A percentile compares a stretch with the other conserved stretches of the same genome.
Conservation (phyloP, 2,329 filamentous ascomycete genomes). For the Aspergillus terreus region DNA sequence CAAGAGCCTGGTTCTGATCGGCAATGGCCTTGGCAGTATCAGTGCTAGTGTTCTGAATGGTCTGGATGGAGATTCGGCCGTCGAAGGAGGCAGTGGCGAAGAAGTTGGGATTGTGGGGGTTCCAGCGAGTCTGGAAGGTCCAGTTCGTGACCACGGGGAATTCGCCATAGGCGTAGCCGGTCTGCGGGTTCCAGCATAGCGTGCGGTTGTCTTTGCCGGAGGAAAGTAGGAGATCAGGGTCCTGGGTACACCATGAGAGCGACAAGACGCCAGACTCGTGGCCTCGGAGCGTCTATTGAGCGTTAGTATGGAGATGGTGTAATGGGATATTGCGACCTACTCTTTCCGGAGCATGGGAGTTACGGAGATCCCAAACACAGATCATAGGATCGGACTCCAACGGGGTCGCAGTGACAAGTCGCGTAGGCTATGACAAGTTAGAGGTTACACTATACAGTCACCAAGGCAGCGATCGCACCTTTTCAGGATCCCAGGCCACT, state of each 20-base stretch:
- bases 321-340: conserved; percentile 25
- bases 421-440: conserved; percentile 60
- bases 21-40: conserved; percentile 59
- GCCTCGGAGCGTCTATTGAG: conserved; percentile 69
- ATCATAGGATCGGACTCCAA: conserved; percentile 86
- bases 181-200: conserved; percentile 93
- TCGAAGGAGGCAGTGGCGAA: conserved; percentile 96
- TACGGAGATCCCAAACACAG: conserved; percentile 88
- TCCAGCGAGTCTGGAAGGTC: conserved; percentile 94
- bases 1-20: conserved; percentile 65
- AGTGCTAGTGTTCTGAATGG: conserved; percentile 87
- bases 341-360: conserved; percentile 87
- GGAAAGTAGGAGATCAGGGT: conserved; percentile 82
- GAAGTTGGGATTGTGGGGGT: conserved; percentile 86
- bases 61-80: conserved; percentile 91
- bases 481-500: conserved; percentile 95
- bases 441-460: conserved; percentile 3
- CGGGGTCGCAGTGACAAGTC: conserved; percentile 86
- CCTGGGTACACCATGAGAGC: conserved; percentile 90
- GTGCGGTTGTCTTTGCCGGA: conserved; percentile 96
- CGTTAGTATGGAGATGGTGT: conserved; percentile 12
- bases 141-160: conserved; percentile 98
- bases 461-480: conserved; percentile 42
- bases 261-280: conserved; percentile 93
- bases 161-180: conserved; percentile 80